phyloP scores from a whole-genome alignment of 768 basidiomycete species.

The Termitomyces sp. region DNA sequence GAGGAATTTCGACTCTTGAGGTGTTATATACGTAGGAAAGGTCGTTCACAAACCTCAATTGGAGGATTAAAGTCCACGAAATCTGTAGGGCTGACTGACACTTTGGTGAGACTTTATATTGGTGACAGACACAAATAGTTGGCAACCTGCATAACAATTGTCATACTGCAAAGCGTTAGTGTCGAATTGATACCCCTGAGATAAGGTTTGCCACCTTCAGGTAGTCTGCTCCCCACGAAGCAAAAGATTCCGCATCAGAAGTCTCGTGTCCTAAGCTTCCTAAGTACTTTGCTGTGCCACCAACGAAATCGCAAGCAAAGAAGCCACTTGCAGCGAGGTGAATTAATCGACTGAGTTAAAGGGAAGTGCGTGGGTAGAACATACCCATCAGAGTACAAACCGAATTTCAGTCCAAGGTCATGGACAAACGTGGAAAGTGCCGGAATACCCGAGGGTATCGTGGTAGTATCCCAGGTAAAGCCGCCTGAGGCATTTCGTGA shows the following conservation, averaged over 20 bases:
- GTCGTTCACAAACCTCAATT: conserved; percentile 22
- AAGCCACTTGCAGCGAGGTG: conserved; percentile 21
- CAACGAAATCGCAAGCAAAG: conserved; percentile 40
- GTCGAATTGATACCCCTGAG: neutral
- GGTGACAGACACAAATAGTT: neutral
- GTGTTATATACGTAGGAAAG: neutral
- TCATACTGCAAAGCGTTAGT: conserved; percentile 28
- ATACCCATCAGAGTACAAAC: conserved; percentile 48
- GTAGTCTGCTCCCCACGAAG: conserved; percentile 44
- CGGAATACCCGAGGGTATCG: conserved; percentile 31
- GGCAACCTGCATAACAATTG: conserved; percentile 40
- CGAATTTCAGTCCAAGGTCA: conserved; percentile 52
- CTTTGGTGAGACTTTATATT: neutral
- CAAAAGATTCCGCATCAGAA: conserved; percentile 40
- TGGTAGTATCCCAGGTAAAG: conserved; percentile 38
- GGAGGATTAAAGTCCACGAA: conserved; percentile 42
- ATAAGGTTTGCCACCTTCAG: conserved; percentile 23
- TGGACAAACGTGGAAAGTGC: conserved; percentile 32
- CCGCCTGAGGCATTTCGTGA: conserved; percentile 31
- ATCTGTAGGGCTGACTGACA: conserved; percentile 31
- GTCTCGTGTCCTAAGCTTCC: conserved; percentile 42
- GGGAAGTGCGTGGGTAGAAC: neutral
- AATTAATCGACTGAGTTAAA: neutral
- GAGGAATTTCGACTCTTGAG: neutral
- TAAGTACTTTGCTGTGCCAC: conserved; percentile 37